Percentiles rank a stretch among this genome's conserved stretches.
Conservation (phyloP, 148 eudicot genomes). For the Rheum nobile region DNA sequence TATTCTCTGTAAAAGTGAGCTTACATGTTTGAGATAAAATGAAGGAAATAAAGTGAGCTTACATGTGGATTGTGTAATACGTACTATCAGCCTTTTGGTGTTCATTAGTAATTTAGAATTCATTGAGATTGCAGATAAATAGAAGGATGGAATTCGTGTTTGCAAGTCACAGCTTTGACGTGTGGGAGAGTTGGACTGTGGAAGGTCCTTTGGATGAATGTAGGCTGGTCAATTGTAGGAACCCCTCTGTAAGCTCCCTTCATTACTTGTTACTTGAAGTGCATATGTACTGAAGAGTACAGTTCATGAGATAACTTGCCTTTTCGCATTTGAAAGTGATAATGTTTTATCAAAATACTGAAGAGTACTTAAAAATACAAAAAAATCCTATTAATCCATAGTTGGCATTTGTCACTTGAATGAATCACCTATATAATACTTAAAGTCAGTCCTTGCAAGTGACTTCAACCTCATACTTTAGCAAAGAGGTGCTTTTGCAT, state of each 20-base stretch:
- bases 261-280: not conserved
- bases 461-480: not conserved
- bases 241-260: conserved; percentile 48
- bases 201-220: conserved; percentile 91
- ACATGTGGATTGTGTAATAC: not conserved
- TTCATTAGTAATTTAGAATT: not conserved
- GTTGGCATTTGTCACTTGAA: not conserved
- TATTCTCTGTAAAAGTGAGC: not conserved
- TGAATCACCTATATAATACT: not conserved
- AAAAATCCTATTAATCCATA: not conserved
- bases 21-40: not conserved
- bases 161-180: conserved; percentile 97
- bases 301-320: not conserved
- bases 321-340: not conserved
- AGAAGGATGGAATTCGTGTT: conserved; percentile 95
- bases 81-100: not conserved
- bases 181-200: conserved; percentile 94
- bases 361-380: not conserved
- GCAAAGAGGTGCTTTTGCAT: not conserved
- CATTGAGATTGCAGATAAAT: conserved; percentile 56
- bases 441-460: not conserved
- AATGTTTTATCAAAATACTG: not conserved
- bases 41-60: not conserved
- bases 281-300: not conserved
- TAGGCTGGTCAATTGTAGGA: conserved; percentile 88